Percentiles rank a stretch among this genome's conserved stretches.
Evolutionary conservation across 1,284 basidiomycete species (phyloP).

Genomic region (Austropuccinia psidii): DNA sequence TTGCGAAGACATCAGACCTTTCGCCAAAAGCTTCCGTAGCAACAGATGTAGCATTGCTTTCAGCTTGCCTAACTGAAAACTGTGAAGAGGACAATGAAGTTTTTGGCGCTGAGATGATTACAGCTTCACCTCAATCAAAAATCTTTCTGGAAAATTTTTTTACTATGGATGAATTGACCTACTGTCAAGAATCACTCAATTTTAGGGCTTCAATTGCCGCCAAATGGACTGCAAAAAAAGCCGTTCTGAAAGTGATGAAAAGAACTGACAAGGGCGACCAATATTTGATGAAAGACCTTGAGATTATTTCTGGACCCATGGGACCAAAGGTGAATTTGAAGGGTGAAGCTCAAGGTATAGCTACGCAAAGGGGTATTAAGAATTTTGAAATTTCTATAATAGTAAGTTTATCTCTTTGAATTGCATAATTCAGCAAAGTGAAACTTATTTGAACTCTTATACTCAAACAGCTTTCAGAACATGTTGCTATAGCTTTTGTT

Average conservation of each 20-base stretch:
- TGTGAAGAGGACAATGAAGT: constrained; percentile 40
- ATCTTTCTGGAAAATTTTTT: constrained; percentile 88
- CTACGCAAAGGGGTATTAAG: constrained; percentile 63
- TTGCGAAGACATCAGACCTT: constrained; percentile 55
- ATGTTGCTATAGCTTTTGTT: background rate
- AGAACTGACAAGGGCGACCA: constrained; percentile 82
- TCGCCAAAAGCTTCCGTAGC: constrained; percentile 35
- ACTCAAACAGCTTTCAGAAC: background rate
- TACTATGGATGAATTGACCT: constrained; percentile 74
- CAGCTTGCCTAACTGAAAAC: constrained; percentile 61
- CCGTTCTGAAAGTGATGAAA: constrained; percentile 91
- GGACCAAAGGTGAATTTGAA: constrained; percentile 64
- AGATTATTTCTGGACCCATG: constrained; percentile 65
- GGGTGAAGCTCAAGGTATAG: constrained; percentile 70
- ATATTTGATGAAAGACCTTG: constrained; percentile 90
- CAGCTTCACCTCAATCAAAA: constrained; percentile 79
- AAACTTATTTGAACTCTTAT: background rate
- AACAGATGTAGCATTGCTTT: constrained; percentile 55
- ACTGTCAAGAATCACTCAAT: constrained; percentile 78
- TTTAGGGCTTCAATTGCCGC: constrained; percentile 87
- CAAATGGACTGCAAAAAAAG: constrained; percentile 95
- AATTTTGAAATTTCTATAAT: constrained; percentile 76
- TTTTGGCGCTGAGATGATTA: constrained; percentile 64
- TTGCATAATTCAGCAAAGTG: background rate
- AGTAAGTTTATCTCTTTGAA: constrained; percentile 51